Percentiles rank a stretch among this genome's conserved stretches.
Evolutionary conservation across 768 basidiomycete species (phyloP).

Genomic region (Epithele typhae): DNA sequence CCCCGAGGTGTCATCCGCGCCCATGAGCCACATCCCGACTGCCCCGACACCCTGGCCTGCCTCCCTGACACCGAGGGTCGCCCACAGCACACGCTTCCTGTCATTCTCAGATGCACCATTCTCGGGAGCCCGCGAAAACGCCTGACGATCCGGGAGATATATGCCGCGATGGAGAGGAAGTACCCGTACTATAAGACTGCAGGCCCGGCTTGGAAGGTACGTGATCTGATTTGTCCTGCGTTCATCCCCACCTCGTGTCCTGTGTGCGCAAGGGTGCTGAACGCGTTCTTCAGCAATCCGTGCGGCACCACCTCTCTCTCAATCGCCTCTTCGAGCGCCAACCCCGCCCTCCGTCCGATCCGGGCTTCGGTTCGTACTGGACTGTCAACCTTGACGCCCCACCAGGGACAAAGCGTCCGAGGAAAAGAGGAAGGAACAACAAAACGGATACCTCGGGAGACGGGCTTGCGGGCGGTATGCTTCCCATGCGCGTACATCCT

Average conservation of each 20-base stretch:
- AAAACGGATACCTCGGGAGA: constrained; percentile 26
- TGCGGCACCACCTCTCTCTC: constrained; percentile 78
- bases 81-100: constrained; percentile 81
- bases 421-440: constrained; percentile 64
- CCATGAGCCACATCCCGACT: constrained; percentile 56
- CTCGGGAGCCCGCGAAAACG: constrained; percentile 71
- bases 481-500: constrained; percentile 4
- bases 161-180: constrained; percentile 82
- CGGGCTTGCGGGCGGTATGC: constrained; percentile 1
- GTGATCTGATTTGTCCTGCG: constrained; percentile 10
- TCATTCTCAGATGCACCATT: constrained; percentile 82
- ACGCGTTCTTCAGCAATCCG: constrained; percentile 62
- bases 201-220: constrained; percentile 82
- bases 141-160: constrained; percentile 80
- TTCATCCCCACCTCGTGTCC: constrained; percentile 1
- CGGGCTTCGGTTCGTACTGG: constrained; percentile 87
- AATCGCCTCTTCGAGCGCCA: constrained; percentile 82
- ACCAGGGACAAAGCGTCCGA: constrained; percentile 80
- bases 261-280: constrained; percentile 6
- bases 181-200: constrained; percentile 79
- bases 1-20: constrained; percentile 20
- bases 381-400: constrained; percentile 85
- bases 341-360: constrained; percentile 77
- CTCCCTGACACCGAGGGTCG: constrained; percentile 74
- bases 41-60: constrained; percentile 74